Percentiles rank a stretch among this genome's conserved stretches.
Conservation (phyloP, 1,139 yeast species). For the Taphrina wiesneri region DNA sequence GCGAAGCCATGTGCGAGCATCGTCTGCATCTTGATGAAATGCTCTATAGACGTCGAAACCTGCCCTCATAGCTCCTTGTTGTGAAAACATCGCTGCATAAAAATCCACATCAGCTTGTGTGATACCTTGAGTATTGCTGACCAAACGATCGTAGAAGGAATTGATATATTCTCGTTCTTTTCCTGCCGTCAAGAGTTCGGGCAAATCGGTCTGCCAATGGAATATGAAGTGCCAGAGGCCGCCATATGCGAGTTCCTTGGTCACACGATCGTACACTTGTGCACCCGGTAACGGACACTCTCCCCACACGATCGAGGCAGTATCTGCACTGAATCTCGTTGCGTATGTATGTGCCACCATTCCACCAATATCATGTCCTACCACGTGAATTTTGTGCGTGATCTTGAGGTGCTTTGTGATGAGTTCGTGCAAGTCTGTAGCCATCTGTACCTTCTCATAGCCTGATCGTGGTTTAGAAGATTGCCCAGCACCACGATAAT, state of each 20-base stretch:
- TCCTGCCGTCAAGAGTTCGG: neutral
- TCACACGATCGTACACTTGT: neutral
- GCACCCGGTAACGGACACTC: neutral
- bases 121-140: neutral
- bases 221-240: conserved; percentile 1
- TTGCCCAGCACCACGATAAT: neutral
- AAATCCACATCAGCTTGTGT: neutral
- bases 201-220: neutral
- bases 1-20: neutral
- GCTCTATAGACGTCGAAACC: conserved; percentile 7
- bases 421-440: neutral
- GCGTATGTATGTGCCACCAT: conserved; percentile 6
- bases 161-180: neutral
- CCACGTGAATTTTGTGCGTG: neutral
- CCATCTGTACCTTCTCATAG: neutral
- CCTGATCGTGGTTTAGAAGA: neutral
- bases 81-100: neutral
- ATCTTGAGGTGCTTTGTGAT: neutral
- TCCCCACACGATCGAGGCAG: neutral
- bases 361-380: conserved; percentile 1
- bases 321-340: neutral
- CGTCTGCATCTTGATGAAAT: neutral
- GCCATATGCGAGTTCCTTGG: neutral
- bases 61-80: conserved; percentile 1
- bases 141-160: neutral